Percentiles rank a stretch among this genome's conserved stretches.
Evolutionary conservation across 78 protist genomes (phyloP).

Genomic region (Tieghemostelium lacteum): DNA sequence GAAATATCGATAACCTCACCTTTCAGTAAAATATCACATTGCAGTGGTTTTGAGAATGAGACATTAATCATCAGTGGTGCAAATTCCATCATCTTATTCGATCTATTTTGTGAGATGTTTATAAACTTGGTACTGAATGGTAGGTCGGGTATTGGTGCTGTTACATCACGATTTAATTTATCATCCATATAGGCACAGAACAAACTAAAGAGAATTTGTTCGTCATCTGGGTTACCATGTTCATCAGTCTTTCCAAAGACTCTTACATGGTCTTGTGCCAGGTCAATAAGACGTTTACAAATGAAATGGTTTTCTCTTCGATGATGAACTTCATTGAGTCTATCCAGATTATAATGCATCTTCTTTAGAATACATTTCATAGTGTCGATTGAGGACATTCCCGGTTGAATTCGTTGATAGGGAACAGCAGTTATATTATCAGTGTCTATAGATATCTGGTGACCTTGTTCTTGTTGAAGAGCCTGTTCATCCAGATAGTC

Average conservation of each 20-base stretch:
- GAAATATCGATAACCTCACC: neutral
- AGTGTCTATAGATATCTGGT: neutral
- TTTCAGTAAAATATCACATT: constrained; percentile 25
- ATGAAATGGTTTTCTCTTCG: constrained; percentile 17
- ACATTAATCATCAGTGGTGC: constrained; percentile 27
- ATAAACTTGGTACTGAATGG: constrained; percentile 68
- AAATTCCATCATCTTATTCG: neutral
- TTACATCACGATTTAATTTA: constrained; percentile 32
- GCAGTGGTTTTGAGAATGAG: constrained; percentile 47
- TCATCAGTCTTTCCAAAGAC: constrained; percentile 22
- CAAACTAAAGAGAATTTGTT: constrained; percentile 33
- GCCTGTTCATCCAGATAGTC: constrained; percentile 7
- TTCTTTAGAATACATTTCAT: constrained; percentile 28
- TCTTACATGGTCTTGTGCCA: constrained; percentile 30
- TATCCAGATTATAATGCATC: constrained; percentile 14
- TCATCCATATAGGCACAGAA: constrained; percentile 67
- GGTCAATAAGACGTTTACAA: constrained; percentile 38
- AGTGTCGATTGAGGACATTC: neutral
- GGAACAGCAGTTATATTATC: neutral
- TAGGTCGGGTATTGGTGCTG: constrained; percentile 68
- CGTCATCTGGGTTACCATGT: constrained; percentile 50
- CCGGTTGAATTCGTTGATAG: neutral
- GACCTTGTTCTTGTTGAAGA: constrained; percentile 8
- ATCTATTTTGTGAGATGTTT: constrained; percentile 1
- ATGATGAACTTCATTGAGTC: constrained; percentile 64